These are phyloP conservation scores for Daldinia caldariorum DNA, from an alignment of 495 filamentous ascomycete genomes.

Conservation along the genomic window DNA sequence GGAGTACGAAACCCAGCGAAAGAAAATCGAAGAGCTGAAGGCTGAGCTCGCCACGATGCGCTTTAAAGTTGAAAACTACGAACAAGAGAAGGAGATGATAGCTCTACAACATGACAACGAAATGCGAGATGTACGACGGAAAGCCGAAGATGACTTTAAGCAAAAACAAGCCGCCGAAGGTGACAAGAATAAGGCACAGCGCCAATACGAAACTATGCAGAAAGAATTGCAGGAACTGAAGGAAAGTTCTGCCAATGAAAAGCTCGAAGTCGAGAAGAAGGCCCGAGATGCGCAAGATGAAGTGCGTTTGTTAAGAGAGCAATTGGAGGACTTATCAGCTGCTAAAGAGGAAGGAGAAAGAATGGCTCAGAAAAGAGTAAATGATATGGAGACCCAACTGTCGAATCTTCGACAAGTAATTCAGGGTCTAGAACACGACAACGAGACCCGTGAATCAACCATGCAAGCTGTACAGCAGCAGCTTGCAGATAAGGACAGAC, in stretches of 20 bases:
- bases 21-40: slow-evolving; percentile 63
- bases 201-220: slow-evolving; percentile 76
- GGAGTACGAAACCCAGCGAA: slow-evolving; percentile 61
- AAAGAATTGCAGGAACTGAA: slow-evolving; percentile 76
- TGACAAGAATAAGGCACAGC: slow-evolving; percentile 70
- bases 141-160: slow-evolving; percentile 83
- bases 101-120: slow-evolving; percentile 83
- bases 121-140: slow-evolving; percentile 75
- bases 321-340: slow-evolving; percentile 76
- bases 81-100: slow-evolving; percentile 85
- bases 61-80: slow-evolving; percentile 70
- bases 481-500: slow-evolving; percentile 71
- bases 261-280: slow-evolving; percentile 74
- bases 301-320: slow-evolving; percentile 75
- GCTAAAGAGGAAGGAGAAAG: slow-evolving; percentile 76
- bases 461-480: slow-evolving; percentile 73
- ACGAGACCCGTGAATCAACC: slow-evolving; percentile 67
- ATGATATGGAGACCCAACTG: slow-evolving; percentile 76
- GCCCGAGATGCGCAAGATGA: slow-evolving; percentile 77
- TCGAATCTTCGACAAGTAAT: slow-evolving; percentile 72
- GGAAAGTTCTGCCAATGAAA: slow-evolving; percentile 72
- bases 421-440: slow-evolving; percentile 76
- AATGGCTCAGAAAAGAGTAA: slow-evolving; percentile 71
- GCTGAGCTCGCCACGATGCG: slow-evolving; percentile 64
- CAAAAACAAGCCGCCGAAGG: slow-evolving; percentile 79